These are phyloP conservation scores for Dactylellina drechsleri DNA, from an alignment of 2,329 filamentous ascomycete species.

Conservation along the genomic window DNA sequence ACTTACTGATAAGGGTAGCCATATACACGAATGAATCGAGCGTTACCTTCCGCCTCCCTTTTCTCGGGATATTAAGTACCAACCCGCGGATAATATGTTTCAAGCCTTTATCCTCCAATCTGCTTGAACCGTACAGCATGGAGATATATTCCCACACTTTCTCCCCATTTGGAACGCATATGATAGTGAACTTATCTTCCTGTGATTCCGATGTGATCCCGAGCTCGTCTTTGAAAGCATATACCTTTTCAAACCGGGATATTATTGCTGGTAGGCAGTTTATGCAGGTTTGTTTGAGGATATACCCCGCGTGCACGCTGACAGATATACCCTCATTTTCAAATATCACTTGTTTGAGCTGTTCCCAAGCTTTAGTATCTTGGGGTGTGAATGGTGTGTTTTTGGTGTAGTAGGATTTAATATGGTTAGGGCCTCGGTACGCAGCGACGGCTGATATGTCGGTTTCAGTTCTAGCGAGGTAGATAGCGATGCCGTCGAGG, in stretches of 20 bases:
- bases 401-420: constrained; percentile 21
- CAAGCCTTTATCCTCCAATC: constrained; percentile 2
- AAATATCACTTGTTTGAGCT: constrained; percentile 8
- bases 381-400: not conserved
- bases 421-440: not conserved
- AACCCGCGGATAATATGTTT: constrained; percentile 6
- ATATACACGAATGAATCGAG: constrained; percentile 13
- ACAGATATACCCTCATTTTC: not conserved
- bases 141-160: constrained; percentile 15
- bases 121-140: not conserved
- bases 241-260: not conserved
- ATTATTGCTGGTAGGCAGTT: constrained; percentile 12
- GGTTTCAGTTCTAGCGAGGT: constrained; percentile 3
- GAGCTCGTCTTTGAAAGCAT: not conserved
- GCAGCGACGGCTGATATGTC: constrained; percentile 17
- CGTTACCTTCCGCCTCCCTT: not conserved
- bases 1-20: not conserved
- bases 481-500: constrained; percentile 16
- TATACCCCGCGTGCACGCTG: not conserved
- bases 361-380: not conserved
- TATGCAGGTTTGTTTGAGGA: not conserved
- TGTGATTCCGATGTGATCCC: not conserved
- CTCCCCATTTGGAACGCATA: constrained; percentile 27
- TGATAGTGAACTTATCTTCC: constrained; percentile 15
- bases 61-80: not conserved